A percentile compares a stretch with the other conserved stretches of the same genome.
These are phyloP conservation scores for Zygosaccharomyces bailii DNA, from an alignment of 805 yeast species.

Conservation along the genomic window DNA sequence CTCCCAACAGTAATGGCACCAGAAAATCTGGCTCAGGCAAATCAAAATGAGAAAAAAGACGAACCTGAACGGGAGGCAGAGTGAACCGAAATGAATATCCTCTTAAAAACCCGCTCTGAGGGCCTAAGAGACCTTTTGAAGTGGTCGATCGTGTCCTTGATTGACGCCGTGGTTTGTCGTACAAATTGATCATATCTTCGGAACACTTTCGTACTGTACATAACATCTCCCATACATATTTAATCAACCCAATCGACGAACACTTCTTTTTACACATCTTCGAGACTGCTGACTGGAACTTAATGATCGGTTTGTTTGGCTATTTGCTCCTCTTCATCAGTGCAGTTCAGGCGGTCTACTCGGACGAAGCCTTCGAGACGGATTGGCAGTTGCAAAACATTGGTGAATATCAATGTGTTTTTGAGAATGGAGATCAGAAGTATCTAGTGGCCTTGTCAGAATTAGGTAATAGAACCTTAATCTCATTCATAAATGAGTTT, in stretches of 20 bases:
- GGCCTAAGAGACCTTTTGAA: background rate
- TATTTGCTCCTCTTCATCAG: background rate
- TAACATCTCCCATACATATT: constrained; percentile 3
- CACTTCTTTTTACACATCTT: background rate
- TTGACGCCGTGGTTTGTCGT: background rate
- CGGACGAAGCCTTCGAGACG: constrained; percentile 51
- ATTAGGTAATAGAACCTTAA: constrained; percentile 18
- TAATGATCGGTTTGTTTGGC: constrained; percentile 1
- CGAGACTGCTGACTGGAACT: background rate
- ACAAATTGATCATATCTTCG: constrained; percentile 1
- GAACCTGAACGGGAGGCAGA: constrained; percentile 9
- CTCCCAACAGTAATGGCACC: constrained; percentile 31
- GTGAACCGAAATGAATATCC: constrained; percentile 3
- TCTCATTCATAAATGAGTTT: constrained; percentile 38
- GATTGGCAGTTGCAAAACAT: constrained; percentile 54
- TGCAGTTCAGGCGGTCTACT: constrained; percentile 35
- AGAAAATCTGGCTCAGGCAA: constrained; percentile 6
- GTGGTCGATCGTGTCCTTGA: background rate
- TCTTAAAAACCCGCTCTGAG: background rate
- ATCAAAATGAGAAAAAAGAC: constrained; percentile 7
- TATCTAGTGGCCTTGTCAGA: constrained; percentile 31
- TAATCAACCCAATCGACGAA: background rate
- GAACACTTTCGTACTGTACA: constrained; percentile 3
- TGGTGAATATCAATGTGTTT: constrained; percentile 39
- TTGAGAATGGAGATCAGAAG: constrained; percentile 15